Base-by-base conservation (phyloP, 345 rosid species). In the Xanthoceras sorbifolium region DNA sequence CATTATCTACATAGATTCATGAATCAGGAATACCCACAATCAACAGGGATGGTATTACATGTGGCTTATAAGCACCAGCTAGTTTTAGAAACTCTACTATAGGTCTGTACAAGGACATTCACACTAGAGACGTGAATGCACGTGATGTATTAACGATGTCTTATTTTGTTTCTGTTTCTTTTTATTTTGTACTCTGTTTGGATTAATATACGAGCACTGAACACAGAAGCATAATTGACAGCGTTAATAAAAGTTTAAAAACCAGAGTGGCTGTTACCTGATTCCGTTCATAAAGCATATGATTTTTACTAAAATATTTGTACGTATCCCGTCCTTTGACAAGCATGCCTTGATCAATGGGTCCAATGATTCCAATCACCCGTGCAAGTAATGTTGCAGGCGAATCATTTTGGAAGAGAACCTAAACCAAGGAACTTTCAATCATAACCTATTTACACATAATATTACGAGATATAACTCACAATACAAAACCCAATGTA, bases 401-500 rank as follows among this genome's bases (percentile, higher is more conserved):
- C 28, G 99, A 97, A 88, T 97, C 99, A 82, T 94, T 97, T 84
- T 97, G 98, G 85, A 97, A 97, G 50, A 97, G 94, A 68, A 97
- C 99, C 99, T 94, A 73, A 81, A 82, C 29, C 28, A 74, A 78
- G 34, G 57, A 80, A 72, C 48, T 70, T 18, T 38, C 20, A 34
- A 62, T 71, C 23, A 59, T 15, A 44, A 79, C 64, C 46, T 28
- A 76, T 64, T 44, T 25, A 17, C 59, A 63, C 77, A 11, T 50
- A 65, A 4, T 36, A 57, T 62, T 44, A 68, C 44, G 65, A 12
- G 22, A 44, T 32, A 63, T 28, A 42, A 62, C 42, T 62, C 25
- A 42, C 11, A 15, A 22, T 9, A 40, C 52, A 40, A 42, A 57
- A 42, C 9, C 57, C 57, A 9, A 28, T 32, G 50, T 10, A 65